Conservation (phyloP, 2,329 filamentous ascomycete genomes). For the Calonectria hongkongensis region DNA sequence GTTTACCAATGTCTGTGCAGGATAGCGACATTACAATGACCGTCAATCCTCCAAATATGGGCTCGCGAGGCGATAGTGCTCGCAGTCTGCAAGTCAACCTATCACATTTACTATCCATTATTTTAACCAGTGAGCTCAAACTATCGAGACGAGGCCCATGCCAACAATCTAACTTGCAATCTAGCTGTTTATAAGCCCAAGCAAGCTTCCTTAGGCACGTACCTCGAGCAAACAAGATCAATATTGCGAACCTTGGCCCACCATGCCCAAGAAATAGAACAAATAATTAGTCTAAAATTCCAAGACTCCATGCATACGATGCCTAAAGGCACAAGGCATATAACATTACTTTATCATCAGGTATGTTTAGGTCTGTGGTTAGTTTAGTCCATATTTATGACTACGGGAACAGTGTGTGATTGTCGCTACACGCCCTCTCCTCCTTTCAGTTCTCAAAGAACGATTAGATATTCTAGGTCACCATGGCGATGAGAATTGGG, state of each 20-base stretch:
- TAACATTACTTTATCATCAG: constrained; percentile 63
- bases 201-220: constrained; percentile 58
- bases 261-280: constrained; percentile 63
- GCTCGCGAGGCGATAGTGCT: constrained; percentile 55
- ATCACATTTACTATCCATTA: constrained; percentile 59
- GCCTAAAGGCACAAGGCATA: constrained; percentile 60
- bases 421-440: constrained; percentile 61
- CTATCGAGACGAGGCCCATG: too few species aligned
- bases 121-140: constrained; percentile 58
- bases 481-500: constrained; percentile 54
- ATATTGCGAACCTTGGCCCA: constrained; percentile 61
- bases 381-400: constrained; percentile 24
- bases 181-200: constrained; percentile 61
- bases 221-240: constrained; percentile 60
- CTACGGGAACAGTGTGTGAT: constrained; percentile 58
- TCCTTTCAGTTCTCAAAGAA: constrained; percentile 63
- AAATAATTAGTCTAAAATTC: constrained; percentile 58
- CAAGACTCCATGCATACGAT: constrained; percentile 59
- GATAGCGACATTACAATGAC: constrained; percentile 62
- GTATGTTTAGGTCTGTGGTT: constrained; percentile 45
- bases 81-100: constrained; percentile 61
- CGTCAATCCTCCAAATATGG: constrained; percentile 53
- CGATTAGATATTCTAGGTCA: constrained; percentile 55
- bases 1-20: constrained; percentile 60
- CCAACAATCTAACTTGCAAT: neutral